Conservation (phyloP, 441 rosid genomes). For the Gossypium lobatum region DNA sequence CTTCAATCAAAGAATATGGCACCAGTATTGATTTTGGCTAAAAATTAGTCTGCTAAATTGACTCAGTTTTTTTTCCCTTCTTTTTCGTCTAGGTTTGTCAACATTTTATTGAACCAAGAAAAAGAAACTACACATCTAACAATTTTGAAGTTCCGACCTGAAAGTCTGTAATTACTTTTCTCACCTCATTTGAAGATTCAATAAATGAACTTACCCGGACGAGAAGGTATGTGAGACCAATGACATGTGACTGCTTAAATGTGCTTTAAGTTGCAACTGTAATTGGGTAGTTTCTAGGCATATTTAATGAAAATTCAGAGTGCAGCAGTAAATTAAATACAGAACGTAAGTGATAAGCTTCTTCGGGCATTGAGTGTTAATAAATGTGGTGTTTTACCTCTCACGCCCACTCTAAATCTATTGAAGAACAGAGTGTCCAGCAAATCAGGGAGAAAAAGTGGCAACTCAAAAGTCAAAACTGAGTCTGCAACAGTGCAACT, state of each 20-base stretch:
- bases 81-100: too few relatives aligned
- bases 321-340: neutral
- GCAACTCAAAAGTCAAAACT: neutral
- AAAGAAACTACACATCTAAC: neutral
- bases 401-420: too few relatives aligned
- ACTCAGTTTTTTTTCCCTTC: neutral
- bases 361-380: neutral
- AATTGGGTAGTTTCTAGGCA: neutral
- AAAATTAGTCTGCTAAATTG: neutral
- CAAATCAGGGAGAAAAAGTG: neutral
- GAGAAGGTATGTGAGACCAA: neutral
- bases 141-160: too few relatives aligned
- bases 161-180: too few relatives aligned
- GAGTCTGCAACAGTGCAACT: neutral
- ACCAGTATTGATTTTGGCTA: neutral
- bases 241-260: neutral
- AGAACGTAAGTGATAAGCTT: neutral
- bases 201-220: neutral
- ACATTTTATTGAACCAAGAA: neutral
- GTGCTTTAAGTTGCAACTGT: neutral
- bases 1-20: neutral
- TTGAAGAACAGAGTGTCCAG: neutral
- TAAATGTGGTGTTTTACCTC: neutral
- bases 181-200: neutral
- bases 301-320: neutral